phyloP scores from a whole-genome alignment of 2,329 filamentous ascomycete species.

The Capronia epimyces region DNA sequence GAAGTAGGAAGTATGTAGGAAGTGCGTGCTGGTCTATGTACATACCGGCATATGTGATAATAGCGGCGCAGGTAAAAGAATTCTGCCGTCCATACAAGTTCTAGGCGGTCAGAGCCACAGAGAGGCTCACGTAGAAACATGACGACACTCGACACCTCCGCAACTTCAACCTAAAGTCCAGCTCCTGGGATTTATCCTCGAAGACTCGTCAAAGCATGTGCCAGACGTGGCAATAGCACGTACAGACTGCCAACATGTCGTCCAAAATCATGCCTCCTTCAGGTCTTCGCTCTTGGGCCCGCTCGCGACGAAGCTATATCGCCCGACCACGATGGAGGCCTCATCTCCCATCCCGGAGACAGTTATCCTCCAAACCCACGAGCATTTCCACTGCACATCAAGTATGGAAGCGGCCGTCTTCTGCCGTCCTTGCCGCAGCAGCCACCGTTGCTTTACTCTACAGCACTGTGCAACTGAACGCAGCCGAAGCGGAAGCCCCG shows the following conservation, averaged over 20 bases:
- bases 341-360: slow-evolving; percentile 5
- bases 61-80: too few species aligned
- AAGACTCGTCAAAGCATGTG: not conserved
- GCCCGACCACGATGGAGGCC: slow-evolving; percentile 1
- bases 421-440: slow-evolving; percentile 38
- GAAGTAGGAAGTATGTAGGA: too few species aligned
- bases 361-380: slow-evolving; percentile 5
- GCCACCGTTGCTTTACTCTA: slow-evolving; percentile 40
- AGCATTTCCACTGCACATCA: slow-evolving; percentile 4
- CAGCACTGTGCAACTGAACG: slow-evolving; percentile 30
- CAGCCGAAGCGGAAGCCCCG: slow-evolving; percentile 47
- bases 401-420: slow-evolving; percentile 29
- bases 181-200: not conserved
- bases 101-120: not conserved
- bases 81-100: not conserved
- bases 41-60: too few species aligned
- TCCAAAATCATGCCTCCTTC: slow-evolving; percentile 9
- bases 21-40: too few species aligned
- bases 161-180: not conserved
- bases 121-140: not conserved
- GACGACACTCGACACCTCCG: not conserved
- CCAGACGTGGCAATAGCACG: not conserved
- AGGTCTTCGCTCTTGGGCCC: slow-evolving; percentile 6
- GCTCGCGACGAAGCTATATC: slow-evolving; percentile 1
- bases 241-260: slow-evolving; percentile 4